Evolutionary conservation across 2,329 filamentous ascomycete species (phyloP), one percentile per base, ranked within the genome.

Genomic region (Leptographium galeiforme): DNA sequence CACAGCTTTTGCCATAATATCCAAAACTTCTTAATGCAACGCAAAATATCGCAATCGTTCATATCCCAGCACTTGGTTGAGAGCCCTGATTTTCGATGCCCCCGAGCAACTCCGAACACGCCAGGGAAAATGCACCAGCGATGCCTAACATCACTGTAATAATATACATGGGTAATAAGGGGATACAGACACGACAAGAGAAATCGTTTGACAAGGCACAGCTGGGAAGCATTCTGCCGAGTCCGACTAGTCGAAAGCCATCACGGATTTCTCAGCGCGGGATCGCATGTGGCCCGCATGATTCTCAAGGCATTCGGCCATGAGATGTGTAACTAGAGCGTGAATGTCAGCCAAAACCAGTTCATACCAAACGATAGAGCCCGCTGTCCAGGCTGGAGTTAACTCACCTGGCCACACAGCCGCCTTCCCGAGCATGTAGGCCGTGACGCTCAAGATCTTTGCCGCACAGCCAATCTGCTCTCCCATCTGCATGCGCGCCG

Each of bases 401-500:
- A 41, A 72, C 82, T 75, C 72, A 90, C 87, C 84, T 66, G 90
- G 90, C 91, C 93, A 98, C 33, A 95, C 88, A 59, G 87, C 85
- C 57, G 88, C 86, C 69, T 89, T 89, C 60, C 90, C 86, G 57
- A 97, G 76, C 77, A 94, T 86, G 68, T 88, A 85, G 48, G 89
- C 87, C 58, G 87, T 93, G 53, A 93, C 78, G 62, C 87, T 79
- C 61, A 96, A 71, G 48, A 96, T 82, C 71, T 90, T 93, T 57
- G 85, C 84, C 32, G 87, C 89, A 65, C 87, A 93, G 39, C 91
- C 89, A 53, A 80, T 81, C 62, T 83, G 73, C 55, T 80, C 76
- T 61, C 76, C 73, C 62, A 78, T 75, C 52, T 74, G 71, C 51
- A 60, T 50, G 30, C 34, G 61, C 74, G 52, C 44, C 4, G 52